A percentile compares a stretch with the other conserved stretches of the same genome.
These are phyloP conservation scores for Lavandula angustifolia DNA, from an alignment of 257 asterid genomes.

Conservation along the genomic window DNA sequence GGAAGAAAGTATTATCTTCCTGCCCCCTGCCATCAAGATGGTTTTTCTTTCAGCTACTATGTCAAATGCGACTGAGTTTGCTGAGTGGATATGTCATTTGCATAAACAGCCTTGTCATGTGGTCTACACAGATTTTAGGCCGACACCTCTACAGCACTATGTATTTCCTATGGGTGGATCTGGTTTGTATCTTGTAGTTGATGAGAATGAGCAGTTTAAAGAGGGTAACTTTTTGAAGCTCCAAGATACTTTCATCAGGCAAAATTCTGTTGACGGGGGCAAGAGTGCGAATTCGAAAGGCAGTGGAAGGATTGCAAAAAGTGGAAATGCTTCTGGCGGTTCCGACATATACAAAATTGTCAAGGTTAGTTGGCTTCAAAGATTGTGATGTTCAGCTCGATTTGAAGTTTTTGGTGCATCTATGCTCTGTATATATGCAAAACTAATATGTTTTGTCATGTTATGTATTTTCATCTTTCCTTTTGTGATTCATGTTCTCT, in stretches of 20 bases:
- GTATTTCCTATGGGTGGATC: conserved; percentile 93
- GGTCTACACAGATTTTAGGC: conserved; percentile 94
- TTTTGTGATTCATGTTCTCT: not conserved
- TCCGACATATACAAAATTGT: conserved; percentile 92
- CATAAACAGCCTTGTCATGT: conserved; percentile 99
- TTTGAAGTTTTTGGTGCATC: conserved; percentile 11
- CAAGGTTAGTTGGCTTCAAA: conserved; percentile 54
- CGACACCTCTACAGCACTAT: conserved; percentile 95
- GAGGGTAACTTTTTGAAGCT: conserved; percentile 82
- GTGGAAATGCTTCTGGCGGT: conserved; percentile 73
- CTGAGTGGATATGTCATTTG: conserved; percentile 93
- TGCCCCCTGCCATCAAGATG: conserved; percentile 99
- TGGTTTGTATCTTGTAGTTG: conserved; percentile 93
- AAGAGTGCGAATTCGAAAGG: conserved; percentile 54
- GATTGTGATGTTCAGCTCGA: conserved; percentile 3
- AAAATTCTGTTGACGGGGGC: conserved; percentile 53
- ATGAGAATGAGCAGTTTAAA: conserved; percentile 91
- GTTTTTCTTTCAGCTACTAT: conserved; percentile 94
- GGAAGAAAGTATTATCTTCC: conserved; percentile 96
- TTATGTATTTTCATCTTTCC: not conserved
- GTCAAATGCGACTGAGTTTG: conserved; percentile 98
- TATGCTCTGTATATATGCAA: not conserved
- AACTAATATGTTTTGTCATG: not conserved
- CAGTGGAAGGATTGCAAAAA: conserved; percentile 71
- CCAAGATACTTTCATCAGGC: conserved; percentile 75